These are phyloP conservation scores for Breviolum minutum DNA, from an alignment of 73 alveolate species.

Conservation along the genomic window DNA sequence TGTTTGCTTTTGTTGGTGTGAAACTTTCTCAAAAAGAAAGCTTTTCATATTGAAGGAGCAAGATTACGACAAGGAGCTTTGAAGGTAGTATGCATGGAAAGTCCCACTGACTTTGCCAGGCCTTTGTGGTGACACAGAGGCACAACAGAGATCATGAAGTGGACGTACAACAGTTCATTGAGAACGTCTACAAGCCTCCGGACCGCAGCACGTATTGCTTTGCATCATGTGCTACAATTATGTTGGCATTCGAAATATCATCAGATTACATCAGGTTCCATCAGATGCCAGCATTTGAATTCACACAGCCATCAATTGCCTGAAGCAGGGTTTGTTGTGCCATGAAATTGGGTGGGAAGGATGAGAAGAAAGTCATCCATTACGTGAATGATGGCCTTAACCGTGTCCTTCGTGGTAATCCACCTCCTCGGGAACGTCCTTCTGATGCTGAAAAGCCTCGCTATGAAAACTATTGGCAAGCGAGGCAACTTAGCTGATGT, in stretches of 20 bases:
- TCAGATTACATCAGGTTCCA: background rate
- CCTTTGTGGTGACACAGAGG: constrained; percentile 87
- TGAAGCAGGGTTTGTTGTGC: background rate
- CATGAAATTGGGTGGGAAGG: background rate
- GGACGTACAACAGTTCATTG: constrained; percentile 69
- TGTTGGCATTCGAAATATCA: too few species aligned
- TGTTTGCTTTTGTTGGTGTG: too few species aligned
- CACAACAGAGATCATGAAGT: constrained; percentile 92
- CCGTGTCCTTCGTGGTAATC: constrained; percentile 74
- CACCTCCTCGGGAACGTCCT: constrained; percentile 86
- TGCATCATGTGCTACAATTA: background rate
- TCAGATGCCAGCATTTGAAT: background rate
- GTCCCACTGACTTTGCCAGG: background rate
- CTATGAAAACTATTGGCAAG: constrained; percentile 94
- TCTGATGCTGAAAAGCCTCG: constrained; percentile 64
- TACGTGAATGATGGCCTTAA: constrained; percentile 88
- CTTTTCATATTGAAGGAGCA: background rate
- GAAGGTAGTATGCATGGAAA: background rate
- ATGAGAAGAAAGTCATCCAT: constrained; percentile 91
- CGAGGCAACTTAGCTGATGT: constrained; percentile 4
- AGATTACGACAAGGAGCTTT: background rate
- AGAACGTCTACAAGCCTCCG: constrained; percentile 88
- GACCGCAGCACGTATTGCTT: background rate
- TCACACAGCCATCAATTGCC: background rate
- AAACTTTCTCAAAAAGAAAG: too few species aligned